phyloP scores from a whole-genome alignment of 352 stramenopile genomes.

The Pythium aphanidermatum region DNA sequence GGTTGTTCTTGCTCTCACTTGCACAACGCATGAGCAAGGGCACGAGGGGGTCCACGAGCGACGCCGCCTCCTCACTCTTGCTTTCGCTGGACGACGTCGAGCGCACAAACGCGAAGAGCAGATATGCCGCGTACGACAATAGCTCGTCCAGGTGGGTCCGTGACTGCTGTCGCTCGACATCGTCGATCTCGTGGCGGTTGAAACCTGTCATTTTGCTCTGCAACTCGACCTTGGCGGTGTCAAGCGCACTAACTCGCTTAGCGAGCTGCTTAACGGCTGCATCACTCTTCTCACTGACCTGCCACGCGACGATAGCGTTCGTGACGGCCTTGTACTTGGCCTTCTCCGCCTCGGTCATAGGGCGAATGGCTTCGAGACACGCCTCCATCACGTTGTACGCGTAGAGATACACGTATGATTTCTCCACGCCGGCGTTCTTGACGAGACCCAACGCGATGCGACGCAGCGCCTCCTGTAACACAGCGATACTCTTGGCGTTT shows the following conservation, averaged over 20 bases:
- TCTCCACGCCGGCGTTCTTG: conserved; percentile 80
- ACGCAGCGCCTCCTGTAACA: conserved; percentile 75
- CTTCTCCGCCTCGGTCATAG: conserved; percentile 59
- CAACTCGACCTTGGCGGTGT: conserved; percentile 48
- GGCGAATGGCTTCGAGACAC: conserved; percentile 66
- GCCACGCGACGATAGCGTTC: conserved; percentile 51
- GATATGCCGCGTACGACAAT: conserved; percentile 80
- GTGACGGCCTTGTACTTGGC: conserved; percentile 38
- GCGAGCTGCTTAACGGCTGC: conserved; percentile 53
- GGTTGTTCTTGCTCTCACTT: conserved; percentile 87
- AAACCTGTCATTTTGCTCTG: conserved; percentile 77
- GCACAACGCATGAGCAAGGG: conserved; percentile 89
- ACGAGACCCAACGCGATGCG: conserved; percentile 68
- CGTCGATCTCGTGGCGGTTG: conserved; percentile 58
- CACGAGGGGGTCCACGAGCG: conserved; percentile 92
- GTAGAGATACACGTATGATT: conserved; percentile 83
- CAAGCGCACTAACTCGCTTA: conserved; percentile 41
- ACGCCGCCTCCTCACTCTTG: conserved; percentile 12
- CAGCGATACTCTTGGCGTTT: conserved; percentile 42
- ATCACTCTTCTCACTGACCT: conserved; percentile 77
- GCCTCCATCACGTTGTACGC: conserved; percentile 78
- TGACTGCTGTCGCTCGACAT: conserved; percentile 35
- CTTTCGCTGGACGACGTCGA: conserved; percentile 6
- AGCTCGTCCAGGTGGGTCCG: conserved; percentile 73
- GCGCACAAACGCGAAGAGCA: conserved; percentile 67